A percentile compares a stretch with the other conserved stretches of the same genome.
These are phyloP conservation scores for Kodamaea plutei DNA, from an alignment of 1,139 yeast species.

Conservation along the genomic window DNA sequence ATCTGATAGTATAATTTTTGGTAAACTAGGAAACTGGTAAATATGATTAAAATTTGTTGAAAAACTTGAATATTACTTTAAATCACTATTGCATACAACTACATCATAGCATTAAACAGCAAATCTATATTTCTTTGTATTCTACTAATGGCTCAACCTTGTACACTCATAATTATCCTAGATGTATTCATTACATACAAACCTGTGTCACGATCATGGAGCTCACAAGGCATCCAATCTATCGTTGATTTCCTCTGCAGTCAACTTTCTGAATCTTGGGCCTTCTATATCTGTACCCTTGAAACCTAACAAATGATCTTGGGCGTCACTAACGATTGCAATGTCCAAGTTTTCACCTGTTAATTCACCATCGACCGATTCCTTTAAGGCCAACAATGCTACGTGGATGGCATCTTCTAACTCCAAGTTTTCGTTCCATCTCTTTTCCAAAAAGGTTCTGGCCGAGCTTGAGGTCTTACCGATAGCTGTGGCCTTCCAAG, in stretches of 20 bases:
- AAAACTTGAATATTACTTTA: no score
- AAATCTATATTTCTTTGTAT: no score
- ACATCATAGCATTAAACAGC: no score
- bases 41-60: no score
- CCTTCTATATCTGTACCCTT: constrained; percentile 79
- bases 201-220: no score
- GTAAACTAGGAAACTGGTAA: no score
- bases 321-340: constrained; percentile 80
- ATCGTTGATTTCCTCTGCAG: constrained; percentile 91
- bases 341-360: constrained; percentile 95
- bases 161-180: no score
- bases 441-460: constrained; percentile 92
- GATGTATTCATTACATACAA: no score
- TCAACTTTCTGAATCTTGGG: constrained; percentile 81
- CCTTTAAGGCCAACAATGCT: constrained; percentile 89
- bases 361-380: constrained; percentile 96
- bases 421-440: constrained; percentile 97
- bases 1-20: no score
- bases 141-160: no score
- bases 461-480: constrained; percentile 95
- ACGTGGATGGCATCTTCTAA: constrained; percentile 98
- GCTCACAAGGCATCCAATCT: constrained; percentile 84
- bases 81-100: no score
- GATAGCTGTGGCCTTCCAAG: constrained; percentile 99
- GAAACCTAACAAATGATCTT: constrained; percentile 78